These are phyloP conservation scores for Coleophoma eucalyptorum DNA, from an alignment of 2,329 filamentous ascomycete species.

Conservation along the genomic window DNA sequence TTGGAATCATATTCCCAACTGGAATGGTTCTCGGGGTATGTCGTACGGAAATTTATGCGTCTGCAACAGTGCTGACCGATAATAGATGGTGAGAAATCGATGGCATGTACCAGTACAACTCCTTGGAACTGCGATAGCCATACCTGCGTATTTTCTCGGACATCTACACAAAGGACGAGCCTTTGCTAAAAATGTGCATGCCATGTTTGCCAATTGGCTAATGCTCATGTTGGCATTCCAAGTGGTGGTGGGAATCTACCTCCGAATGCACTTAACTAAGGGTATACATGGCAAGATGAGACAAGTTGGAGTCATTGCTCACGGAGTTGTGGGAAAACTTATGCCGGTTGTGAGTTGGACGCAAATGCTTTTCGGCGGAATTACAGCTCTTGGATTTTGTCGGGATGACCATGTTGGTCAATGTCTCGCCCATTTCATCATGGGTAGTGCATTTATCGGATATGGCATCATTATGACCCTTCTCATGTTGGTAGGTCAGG, in stretches of 20 bases:
- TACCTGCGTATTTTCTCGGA: conserved; percentile 86
- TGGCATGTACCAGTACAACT: conserved; percentile 93
- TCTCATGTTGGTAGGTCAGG: conserved; percentile 81
- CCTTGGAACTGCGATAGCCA: conserved; percentile 68
- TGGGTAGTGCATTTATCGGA: conserved; percentile 94
- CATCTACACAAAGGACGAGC: conserved; percentile 87
- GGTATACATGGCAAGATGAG: conserved; percentile 79
- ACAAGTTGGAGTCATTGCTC: conserved; percentile 64
- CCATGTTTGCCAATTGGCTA: conserved; percentile 72
- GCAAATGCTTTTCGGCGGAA: conserved; percentile 95
- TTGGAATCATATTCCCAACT: conserved; percentile 87
- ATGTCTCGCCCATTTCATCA: conserved; percentile 95
- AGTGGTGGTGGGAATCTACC: conserved; percentile 76
- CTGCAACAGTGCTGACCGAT: conserved; percentile 6
- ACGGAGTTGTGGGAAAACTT: conserved; percentile 79
- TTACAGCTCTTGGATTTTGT: conserved; percentile 89
- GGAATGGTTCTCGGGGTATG: conserved; percentile 93
- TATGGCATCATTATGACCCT: conserved; percentile 89
- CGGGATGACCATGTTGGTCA: conserved; percentile 87
- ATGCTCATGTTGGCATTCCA: conserved; percentile 78
- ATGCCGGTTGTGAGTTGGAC: conserved; percentile 86
- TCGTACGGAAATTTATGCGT: conserved; percentile 10
- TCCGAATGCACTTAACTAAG: conserved; percentile 84
- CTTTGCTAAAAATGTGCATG: conserved; percentile 78
- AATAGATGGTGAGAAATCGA: conserved; percentile 78